Base-by-base conservation (phyloP, 257 asterid genomes). In the Avicennia marina region DNA sequence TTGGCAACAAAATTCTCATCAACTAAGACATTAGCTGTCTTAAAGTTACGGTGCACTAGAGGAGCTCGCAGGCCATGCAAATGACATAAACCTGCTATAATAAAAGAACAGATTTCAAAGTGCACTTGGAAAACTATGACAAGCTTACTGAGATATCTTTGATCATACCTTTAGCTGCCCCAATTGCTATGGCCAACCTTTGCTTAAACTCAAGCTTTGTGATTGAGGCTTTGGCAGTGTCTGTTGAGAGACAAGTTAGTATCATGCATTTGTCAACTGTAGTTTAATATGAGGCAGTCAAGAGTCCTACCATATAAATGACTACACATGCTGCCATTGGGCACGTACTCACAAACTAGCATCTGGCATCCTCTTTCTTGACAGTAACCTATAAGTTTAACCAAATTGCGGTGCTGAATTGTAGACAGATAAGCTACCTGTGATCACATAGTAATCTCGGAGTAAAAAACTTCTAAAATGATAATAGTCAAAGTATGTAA, bases 151-250 rank as follows among this genome's bases (percentile, higher is more conserved):
- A 39, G 21, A 27, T 9, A 22, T 38, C 16, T 45, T 22, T 39
- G 34, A 48, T 39, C 17, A 58, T 64, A 84, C 96, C 96, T 80
- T 73, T 84, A 26, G 96, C 89, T 45, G 93, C 87, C 8, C 95
- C 93, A 45, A 77, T 72, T 39, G 91, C 89, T 52, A 87, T 74
- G 3, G 84, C 70, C 39, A 87, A 49, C 72, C 96, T 77, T 55
- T 76, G 96, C 83, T 81, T 87, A 60, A 87, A 87, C 44, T 87
- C 96, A 15, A 87, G 79, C 76, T 76, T 87, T 13, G 77, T 70
- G 6, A 46, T 56, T 1, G 72, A 69, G 46, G 63, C 80, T 63
- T 71, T 66, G 11, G 77, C 83, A 2, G 67, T 62, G 36, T 64
- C 77, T 73, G 44, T 53, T 40, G 27, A 66, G 21, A 12, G 58